Conservation (phyloP, 2,329 filamentous ascomycete genomes). For the Paecilomyces fulvus region DNA sequence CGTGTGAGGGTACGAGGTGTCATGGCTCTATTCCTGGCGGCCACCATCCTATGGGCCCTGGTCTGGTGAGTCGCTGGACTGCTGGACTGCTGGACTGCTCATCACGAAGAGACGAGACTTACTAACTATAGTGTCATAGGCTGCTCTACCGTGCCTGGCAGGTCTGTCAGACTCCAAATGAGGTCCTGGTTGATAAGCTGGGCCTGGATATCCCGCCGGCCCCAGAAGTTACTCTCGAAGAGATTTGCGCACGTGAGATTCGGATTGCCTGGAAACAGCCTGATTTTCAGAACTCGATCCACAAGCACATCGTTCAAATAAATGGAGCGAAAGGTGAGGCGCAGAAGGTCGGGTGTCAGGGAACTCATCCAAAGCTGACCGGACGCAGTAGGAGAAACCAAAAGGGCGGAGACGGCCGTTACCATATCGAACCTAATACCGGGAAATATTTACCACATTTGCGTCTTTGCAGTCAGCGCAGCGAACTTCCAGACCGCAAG, state of each 20-base stretch:
- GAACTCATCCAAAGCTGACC: constrained; percentile 7
- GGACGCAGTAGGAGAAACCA: constrained; percentile 69
- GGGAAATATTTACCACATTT: constrained; percentile 83
- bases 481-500: constrained; percentile 92
- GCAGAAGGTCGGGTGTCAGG: neutral
- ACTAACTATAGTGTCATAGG: constrained; percentile 40
- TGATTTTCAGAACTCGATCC: constrained; percentile 56
- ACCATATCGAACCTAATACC: constrained; percentile 82
- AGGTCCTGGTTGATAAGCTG: constrained; percentile 80
- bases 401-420: constrained; percentile 73
- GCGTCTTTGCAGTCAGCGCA: constrained; percentile 81
- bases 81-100: neutral
- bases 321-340: constrained; percentile 79
- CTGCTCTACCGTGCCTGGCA: constrained; percentile 77
- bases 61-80: constrained; percentile 33
- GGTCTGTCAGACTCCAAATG: constrained; percentile 82
- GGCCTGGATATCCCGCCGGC: constrained; percentile 88
- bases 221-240: constrained; percentile 82
- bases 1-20: constrained; percentile 40
- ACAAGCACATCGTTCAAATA: constrained; percentile 85
- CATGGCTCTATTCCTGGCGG: constrained; percentile 41
- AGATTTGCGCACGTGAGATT: constrained; percentile 77
- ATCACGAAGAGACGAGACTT: constrained; percentile 6
- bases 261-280: constrained; percentile 85
- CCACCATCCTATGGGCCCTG: constrained; percentile 41